Evolutionary conservation across 176 grass and related monocot species (phyloP), one percentile per base, ranked within the genome.

Genomic region (Phoenix roebelenii): DNA sequence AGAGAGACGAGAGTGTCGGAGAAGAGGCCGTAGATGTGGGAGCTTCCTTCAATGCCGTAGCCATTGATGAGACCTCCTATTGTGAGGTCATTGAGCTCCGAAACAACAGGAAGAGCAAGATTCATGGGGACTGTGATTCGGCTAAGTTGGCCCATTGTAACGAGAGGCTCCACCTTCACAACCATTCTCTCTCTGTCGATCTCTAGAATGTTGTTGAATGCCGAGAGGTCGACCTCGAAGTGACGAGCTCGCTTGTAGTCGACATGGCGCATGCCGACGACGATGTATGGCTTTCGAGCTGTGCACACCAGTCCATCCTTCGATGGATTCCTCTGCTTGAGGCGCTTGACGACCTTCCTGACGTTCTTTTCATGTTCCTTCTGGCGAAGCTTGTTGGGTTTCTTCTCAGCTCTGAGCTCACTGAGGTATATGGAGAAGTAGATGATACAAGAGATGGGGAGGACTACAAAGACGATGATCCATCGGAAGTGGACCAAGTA

Each of bases 291-390:
- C 22, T 57, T 57, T 22, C 55, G 22, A 22, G 55, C 55, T 23
- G 55, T 57, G 55, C 55, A 57, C 19, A 57, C 55, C 7, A 57
- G 55, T 10, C 55, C 55, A 25, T 57, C 55, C 22, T 57, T 57
- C 19, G 5, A 23, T 57, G 55, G 55, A 57, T 57, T 22, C 23
- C 55, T 57, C 14, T 57, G 55, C 55, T 25, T 57, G 55, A 57
- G 55, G 22, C 55, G 55, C 18, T 25, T 23, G 2, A 57, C 15
- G 22, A 23, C 55, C 14, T 57, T 25, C 19, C 4, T 22, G 10
- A 57, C 19, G 22, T 57, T 57, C 22, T 57, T 19, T 23, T 57
- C 55, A 25, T 57, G 55, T 57, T 57, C 55, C 22, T 25, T 25
- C 55, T 23, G 55, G 55, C 55, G 55, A 57, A 18, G 55, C 55